These are phyloP conservation scores for Hyaloscypha bicolor DNA, from an alignment of 495 filamentous ascomycete species.

Conservation along the genomic window DNA sequence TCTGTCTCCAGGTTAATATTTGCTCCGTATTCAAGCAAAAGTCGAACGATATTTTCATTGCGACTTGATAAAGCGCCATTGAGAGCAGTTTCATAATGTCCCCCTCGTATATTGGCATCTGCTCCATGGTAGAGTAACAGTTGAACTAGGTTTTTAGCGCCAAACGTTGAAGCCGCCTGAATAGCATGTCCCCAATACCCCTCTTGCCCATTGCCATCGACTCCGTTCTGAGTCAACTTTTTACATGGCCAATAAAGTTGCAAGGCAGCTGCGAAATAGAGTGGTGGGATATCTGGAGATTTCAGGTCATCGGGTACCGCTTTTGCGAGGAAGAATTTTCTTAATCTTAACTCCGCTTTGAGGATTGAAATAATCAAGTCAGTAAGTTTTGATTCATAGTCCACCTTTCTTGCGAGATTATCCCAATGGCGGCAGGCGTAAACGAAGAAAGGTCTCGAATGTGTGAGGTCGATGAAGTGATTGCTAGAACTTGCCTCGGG, in stretches of 20 bases:
- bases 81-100: neutral
- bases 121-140: conserved; percentile 1
- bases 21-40: neutral
- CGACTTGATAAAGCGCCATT: neutral
- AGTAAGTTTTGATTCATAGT: neutral
- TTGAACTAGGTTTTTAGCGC: neutral
- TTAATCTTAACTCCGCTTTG: neutral
- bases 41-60: neutral
- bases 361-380: neutral
- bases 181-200: neutral
- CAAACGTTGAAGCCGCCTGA: neutral
- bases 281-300: neutral
- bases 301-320: neutral
- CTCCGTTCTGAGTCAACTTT: neutral
- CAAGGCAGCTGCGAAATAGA: neutral
- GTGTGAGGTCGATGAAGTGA: no score
- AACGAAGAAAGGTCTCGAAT: neutral
- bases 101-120: conserved; percentile 1
- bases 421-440: neutral
- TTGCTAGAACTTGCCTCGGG: neutral
- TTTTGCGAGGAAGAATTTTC: neutral
- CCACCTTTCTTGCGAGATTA: neutral
- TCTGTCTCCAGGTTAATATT: neutral
- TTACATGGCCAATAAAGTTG: neutral
- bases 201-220: neutral